Percentiles rank a stretch among this genome's conserved stretches.
These are phyloP conservation scores for Pseudogymnoascus sp. DNA, from an alignment of 2,329 filamentous ascomycete species.

Conservation along the genomic window DNA sequence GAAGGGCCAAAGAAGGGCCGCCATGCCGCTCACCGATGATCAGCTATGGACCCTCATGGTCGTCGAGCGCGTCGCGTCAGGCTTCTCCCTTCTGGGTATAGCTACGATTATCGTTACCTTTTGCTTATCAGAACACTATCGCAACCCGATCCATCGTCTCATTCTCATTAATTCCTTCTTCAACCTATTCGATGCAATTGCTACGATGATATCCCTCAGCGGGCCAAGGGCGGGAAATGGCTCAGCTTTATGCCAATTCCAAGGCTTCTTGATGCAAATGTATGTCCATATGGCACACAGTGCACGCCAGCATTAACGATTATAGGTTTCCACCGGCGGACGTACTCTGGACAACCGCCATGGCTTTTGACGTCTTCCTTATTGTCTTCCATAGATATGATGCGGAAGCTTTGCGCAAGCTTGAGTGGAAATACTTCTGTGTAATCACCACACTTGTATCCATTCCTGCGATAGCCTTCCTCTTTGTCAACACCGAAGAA, in stretches of 20 bases:
- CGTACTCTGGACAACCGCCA: constrained; percentile 65
- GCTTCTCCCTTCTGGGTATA: constrained; percentile 61
- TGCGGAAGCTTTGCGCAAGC: constrained; percentile 51
- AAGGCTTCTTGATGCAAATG: constrained; percentile 77
- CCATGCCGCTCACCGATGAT: constrained; percentile 11
- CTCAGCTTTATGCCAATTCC: constrained; percentile 50
- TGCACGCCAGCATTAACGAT: not conserved
- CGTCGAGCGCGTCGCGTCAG: constrained; percentile 59
- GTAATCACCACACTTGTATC: constrained; percentile 64
- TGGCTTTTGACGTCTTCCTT: constrained; percentile 76
- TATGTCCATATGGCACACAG: constrained; percentile 33
- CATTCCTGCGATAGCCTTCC: constrained; percentile 54
- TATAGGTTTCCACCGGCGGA: constrained; percentile 65
- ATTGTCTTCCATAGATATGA: constrained; percentile 70
- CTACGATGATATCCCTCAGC: constrained; percentile 33
- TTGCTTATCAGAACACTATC: constrained; percentile 55
- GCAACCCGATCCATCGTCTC: constrained; percentile 73
- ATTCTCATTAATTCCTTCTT: constrained; percentile 77
- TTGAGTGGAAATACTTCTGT: constrained; percentile 63
- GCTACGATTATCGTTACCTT: constrained; percentile 66
- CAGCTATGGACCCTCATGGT: constrained; percentile 48
- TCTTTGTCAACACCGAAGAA: constrained; percentile 49
- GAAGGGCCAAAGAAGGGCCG: not conserved
- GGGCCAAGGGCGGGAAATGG: constrained; percentile 28
- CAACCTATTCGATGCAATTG: constrained; percentile 53